phyloP scores from a whole-genome alignment of 169 alveolate genomes.

The Plasmodium fragile region DNA sequence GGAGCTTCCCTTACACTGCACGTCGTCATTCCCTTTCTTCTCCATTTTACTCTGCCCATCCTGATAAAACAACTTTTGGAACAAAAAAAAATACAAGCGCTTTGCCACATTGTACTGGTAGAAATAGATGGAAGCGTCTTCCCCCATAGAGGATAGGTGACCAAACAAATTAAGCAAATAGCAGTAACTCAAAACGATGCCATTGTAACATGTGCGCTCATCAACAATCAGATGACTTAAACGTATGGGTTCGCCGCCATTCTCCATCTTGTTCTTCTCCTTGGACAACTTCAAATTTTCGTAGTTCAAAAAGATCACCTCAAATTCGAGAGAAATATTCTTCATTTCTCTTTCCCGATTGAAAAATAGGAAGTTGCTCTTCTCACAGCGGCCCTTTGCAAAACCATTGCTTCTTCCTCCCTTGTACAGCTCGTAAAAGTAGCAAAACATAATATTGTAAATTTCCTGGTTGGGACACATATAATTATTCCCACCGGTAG shows the following conservation, averaged over 20 bases:
- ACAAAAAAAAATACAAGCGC: conserved; percentile 68
- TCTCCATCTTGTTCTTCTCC: neutral
- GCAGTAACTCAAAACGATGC: conserved; percentile 57
- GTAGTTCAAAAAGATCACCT: conserved; percentile 39
- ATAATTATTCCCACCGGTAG: neutral
- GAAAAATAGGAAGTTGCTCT: conserved; percentile 24
- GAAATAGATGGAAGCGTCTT: conserved; percentile 56
- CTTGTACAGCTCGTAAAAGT: conserved; percentile 32
- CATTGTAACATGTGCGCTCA: conserved; percentile 40
- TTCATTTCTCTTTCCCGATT: conserved; percentile 63
- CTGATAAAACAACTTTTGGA: conserved; percentile 38
- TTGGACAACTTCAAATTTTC: conserved; percentile 15
- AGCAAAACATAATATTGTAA: conserved; percentile 45
- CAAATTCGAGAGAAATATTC: conserved; percentile 57
- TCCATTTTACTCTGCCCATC: neutral
- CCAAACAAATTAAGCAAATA: conserved; percentile 52
- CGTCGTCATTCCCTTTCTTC: neutral
- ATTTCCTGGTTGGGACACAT: neutral
- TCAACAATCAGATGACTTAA: conserved; percentile 16
- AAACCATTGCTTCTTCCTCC: neutral
- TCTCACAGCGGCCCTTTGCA: neutral
- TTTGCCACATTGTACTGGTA: conserved; percentile 70
- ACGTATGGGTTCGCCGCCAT: neutral
- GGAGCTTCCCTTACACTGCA: neutral
- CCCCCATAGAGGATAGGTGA: conserved; percentile 37